Evolutionary conservation across 495 filamentous ascomycete species (phyloP).

Genomic region (Coniosporium apollinis): DNA sequence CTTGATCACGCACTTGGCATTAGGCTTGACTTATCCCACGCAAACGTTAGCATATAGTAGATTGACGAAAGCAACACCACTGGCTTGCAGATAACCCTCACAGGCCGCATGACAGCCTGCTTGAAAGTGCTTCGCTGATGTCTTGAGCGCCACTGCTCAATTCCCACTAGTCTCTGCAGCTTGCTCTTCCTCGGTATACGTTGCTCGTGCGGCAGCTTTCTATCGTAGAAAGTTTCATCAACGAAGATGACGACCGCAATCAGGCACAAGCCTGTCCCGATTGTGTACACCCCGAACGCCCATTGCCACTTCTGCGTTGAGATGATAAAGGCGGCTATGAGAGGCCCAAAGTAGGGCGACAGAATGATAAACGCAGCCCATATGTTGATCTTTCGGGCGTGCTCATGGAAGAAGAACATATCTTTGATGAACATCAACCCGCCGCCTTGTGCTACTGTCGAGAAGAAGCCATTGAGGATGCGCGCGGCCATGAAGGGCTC

Average conservation of each 20-base stretch:
- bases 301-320: slow-evolving; percentile 32
- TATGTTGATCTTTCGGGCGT: slow-evolving; percentile 45
- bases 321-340: slow-evolving; percentile 42
- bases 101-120: slow-evolving; percentile 29
- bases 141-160: slow-evolving; percentile 28
- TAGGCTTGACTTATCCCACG: slow-evolving; percentile 30
- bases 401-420: slow-evolving; percentile 50
- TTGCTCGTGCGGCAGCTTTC: slow-evolving; percentile 27
- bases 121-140: slow-evolving; percentile 27
- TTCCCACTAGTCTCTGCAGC: slow-evolving; percentile 28
- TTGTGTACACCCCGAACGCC: slow-evolving; percentile 37
- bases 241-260: slow-evolving; percentile 33
- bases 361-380: slow-evolving; percentile 37
- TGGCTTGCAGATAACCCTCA: slow-evolving; percentile 33
- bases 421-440: slow-evolving; percentile 49
- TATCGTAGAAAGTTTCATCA: slow-evolving; percentile 46
- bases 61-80: slow-evolving; percentile 31
- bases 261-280: slow-evolving; percentile 30
- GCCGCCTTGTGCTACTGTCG: slow-evolving; percentile 37
- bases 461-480: slow-evolving; percentile 47
- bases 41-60: slow-evolving; percentile 43
- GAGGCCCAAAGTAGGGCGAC: slow-evolving; percentile 43
- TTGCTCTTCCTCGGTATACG: slow-evolving; percentile 28
- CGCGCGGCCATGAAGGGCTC: slow-evolving; percentile 40
- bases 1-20: neutral